Evolutionary conservation across 2,329 filamentous ascomycete genomes (phyloP).

Genomic region (Aspergillus transmontanensis): DNA sequence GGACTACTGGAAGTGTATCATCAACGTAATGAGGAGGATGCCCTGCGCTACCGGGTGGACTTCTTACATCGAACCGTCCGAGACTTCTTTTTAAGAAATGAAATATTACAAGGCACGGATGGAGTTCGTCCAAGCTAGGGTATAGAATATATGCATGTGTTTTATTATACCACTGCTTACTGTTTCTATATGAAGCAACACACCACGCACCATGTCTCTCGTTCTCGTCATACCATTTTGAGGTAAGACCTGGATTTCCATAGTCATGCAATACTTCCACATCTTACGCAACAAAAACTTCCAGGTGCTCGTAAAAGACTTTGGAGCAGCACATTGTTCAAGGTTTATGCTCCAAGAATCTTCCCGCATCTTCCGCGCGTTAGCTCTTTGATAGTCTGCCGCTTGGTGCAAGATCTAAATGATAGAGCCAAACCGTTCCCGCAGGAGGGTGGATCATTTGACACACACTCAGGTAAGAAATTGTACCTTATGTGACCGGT

Average conservation of each 20-base stretch:
- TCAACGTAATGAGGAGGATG: background rate
- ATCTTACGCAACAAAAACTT: background rate
- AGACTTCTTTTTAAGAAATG: background rate
- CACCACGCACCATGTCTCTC: accelerated
- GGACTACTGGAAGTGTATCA: background rate
- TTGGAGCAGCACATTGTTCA: background rate
- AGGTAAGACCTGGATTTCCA: too few relatives aligned
- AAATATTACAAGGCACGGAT: background rate
- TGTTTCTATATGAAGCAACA: too few relatives aligned
- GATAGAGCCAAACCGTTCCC: too few relatives aligned
- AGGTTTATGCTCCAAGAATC: background rate
- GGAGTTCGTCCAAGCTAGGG: background rate
- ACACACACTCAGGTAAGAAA: too few relatives aligned
- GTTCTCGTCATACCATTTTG: background rate
- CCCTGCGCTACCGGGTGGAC: background rate
- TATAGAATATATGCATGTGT: too few relatives aligned
- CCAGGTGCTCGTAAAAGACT: background rate
- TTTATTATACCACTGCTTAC: too few relatives aligned
- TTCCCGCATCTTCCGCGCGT: background rate
- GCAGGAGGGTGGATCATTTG: too few relatives aligned
- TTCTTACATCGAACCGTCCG: background rate
- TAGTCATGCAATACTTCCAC: background rate
- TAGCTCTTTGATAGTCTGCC: background rate
- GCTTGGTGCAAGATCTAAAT: too few relatives aligned
- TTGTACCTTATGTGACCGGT: too few relatives aligned